Conservation (phyloP, 768 basidiomycete genomes). For the Exidia glandulosa region DNA sequence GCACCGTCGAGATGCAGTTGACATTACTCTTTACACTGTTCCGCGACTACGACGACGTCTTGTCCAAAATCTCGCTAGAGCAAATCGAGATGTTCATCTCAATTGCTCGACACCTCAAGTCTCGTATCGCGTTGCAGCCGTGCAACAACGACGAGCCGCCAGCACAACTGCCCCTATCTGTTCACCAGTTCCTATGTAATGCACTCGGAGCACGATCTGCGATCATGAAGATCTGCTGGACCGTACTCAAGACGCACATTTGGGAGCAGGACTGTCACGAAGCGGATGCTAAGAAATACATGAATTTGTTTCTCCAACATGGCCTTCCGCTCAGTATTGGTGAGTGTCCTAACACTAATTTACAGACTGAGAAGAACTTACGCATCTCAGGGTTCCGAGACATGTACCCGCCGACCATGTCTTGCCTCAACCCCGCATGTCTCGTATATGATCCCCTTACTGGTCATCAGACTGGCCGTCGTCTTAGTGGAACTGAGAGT, state of each 20-base stretch:
- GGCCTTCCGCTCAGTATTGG: background rate
- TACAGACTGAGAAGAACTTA: background rate
- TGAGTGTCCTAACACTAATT: background rate
- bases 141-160: background rate
- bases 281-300: background rate
- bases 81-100: background rate
- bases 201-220: background rate
- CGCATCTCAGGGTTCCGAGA: background rate
- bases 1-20: no score
- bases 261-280: background rate
- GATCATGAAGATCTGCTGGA: background rate
- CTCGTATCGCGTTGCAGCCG: background rate
- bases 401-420: background rate
- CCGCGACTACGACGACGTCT: background rate
- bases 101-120: background rate
- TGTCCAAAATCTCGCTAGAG: background rate
- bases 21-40: background rate
- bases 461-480: background rate
- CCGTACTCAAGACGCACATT: background rate
- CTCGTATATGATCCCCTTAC: slow-evolving; percentile 1
- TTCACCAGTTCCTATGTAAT: background rate
- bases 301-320: background rate
- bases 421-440: background rate
- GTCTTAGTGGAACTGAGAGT: background rate
- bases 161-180: background rate